These are phyloP conservation scores for Acmispon strigosus DNA, from an alignment of 306 rosid species.

Conservation along the genomic window DNA sequence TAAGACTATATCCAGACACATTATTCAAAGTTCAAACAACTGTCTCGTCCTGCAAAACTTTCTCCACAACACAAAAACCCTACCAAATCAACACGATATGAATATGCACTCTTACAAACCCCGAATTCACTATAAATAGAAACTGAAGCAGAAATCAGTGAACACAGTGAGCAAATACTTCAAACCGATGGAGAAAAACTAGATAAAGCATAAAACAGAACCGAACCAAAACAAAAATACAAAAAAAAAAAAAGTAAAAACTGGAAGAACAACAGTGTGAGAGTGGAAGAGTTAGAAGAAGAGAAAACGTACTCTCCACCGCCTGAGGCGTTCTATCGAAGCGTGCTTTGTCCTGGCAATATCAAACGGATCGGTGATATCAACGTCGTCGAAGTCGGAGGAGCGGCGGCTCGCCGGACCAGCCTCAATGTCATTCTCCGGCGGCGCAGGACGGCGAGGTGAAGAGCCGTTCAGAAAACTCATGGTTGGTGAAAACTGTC, in stretches of 20 bases:
- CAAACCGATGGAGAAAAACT: neutral
- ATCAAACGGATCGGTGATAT: conserved; percentile 41
- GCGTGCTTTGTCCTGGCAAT: conserved; percentile 79
- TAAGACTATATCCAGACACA: neutral
- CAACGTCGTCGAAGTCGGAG: conserved; percentile 37
- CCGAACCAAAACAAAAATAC: neutral
- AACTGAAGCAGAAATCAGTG: neutral
- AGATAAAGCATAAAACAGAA: neutral
- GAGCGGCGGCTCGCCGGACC: conserved; percentile 24
- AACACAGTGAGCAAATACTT: neutral
- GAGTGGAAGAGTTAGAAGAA: neutral
- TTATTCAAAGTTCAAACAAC: neutral
- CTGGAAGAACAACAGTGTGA: neutral
- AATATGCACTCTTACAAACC: neutral
- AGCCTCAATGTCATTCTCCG: conserved; percentile 55
- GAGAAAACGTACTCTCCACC: conserved; percentile 77
- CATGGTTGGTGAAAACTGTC: conserved; percentile 56
- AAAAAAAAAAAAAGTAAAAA: neutral
- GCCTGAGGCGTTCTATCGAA: conserved; percentile 70
- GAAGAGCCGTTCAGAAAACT: conserved; percentile 43
- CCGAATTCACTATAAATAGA: neutral
- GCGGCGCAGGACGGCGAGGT: conserved; percentile 16
- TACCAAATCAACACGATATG: neutral
- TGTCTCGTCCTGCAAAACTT: too few relatives aligned
- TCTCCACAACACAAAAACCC: neutral